These are phyloP conservation scores for Neurospora sp. DNA, from an alignment of 2,329 filamentous ascomycete species.

Conservation along the genomic window DNA sequence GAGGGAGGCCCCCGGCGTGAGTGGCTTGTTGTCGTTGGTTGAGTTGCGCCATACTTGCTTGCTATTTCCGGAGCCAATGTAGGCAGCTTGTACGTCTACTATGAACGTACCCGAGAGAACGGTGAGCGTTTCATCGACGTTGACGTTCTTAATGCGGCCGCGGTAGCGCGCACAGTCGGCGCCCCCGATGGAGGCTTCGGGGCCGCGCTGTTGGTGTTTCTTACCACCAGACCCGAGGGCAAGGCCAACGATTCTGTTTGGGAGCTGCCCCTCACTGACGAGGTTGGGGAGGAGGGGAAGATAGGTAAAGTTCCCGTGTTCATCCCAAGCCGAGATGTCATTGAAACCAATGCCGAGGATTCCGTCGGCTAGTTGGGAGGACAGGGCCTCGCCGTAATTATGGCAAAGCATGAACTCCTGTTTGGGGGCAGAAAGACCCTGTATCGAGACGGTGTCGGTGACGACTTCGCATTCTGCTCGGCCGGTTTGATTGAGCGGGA, in stretches of 20 bases:
- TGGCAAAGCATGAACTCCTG: constrained; percentile 25
- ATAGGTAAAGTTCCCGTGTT: not conserved
- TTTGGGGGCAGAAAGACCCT: constrained; percentile 11
- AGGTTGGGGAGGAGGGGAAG: constrained; percentile 22
- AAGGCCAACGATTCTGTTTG: constrained; percentile 21
- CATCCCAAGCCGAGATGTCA: constrained; percentile 5
- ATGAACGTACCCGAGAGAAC: constrained; percentile 16
- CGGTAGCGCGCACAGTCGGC: constrained; percentile 21
- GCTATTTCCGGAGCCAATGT: constrained; percentile 13
- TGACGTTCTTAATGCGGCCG: constrained; percentile 18
- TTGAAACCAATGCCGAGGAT: constrained; percentile 23
- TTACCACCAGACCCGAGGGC: constrained; percentile 15
- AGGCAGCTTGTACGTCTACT: constrained; percentile 19
- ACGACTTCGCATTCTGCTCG: constrained; percentile 18
- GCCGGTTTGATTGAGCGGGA: constrained; percentile 16
- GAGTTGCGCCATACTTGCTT: constrained; percentile 3
- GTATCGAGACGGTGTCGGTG: constrained; percentile 22
- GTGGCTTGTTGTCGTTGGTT: constrained; percentile 2
- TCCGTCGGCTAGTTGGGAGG: constrained; percentile 22
- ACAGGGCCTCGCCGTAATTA: constrained; percentile 19
- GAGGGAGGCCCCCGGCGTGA: constrained; percentile 14
- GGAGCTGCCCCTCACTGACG: constrained; percentile 17
- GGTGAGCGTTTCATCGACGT: constrained; percentile 16
- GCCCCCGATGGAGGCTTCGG: constrained; percentile 25
- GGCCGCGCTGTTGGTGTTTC: constrained; percentile 9